phyloP scores from a whole-genome alignment of 805 yeast species.

The Pichia occidentalis region DNA sequence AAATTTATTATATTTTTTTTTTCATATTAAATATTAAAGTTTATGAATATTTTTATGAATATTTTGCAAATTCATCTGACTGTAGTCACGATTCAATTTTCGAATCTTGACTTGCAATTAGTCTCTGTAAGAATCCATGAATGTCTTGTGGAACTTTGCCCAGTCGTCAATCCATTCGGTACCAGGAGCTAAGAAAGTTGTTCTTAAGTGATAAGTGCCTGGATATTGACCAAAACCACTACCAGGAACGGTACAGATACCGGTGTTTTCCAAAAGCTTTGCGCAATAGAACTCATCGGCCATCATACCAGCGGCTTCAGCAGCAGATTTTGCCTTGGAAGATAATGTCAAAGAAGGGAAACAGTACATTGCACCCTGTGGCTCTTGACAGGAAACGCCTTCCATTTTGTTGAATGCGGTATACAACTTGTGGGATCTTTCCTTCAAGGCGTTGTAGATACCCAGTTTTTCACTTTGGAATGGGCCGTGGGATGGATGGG shows the following conservation, averaged over 20 bases:
- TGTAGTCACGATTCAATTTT: too few relatives aligned
- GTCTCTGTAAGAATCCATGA: conserved; percentile 48
- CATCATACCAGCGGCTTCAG: conserved; percentile 46
- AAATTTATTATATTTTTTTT: too few relatives aligned
- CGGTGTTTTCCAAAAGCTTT: conserved; percentile 76
- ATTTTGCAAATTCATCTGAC: too few relatives aligned
- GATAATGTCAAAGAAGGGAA: conserved; percentile 76
- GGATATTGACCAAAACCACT: conserved; percentile 92
- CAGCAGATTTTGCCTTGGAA: conserved; percentile 53
- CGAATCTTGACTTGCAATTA: too few relatives aligned
- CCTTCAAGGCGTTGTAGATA: conserved; percentile 55
- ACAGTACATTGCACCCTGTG: conserved; percentile 97
- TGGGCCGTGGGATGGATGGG: conserved; percentile 65
- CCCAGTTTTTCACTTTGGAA: conserved; percentile 56
- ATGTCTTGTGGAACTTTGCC: conserved; percentile 69
- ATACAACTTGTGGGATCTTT: conserved; percentile 60
- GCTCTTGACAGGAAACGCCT: conserved; percentile 79
- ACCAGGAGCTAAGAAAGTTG: conserved; percentile 96
- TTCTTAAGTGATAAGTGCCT: conserved; percentile 88
- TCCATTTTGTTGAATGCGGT: conserved; percentile 70
- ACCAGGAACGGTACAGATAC: conserved; percentile 97
- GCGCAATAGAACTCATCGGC: conserved; percentile 90
- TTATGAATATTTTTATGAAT: too few relatives aligned
- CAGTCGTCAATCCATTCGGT: conserved; percentile 78
- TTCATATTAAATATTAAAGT: too few relatives aligned